Base-by-base conservation (phyloP, 1,284 basidiomycete genomes). In the Agaricales sp. region DNA sequence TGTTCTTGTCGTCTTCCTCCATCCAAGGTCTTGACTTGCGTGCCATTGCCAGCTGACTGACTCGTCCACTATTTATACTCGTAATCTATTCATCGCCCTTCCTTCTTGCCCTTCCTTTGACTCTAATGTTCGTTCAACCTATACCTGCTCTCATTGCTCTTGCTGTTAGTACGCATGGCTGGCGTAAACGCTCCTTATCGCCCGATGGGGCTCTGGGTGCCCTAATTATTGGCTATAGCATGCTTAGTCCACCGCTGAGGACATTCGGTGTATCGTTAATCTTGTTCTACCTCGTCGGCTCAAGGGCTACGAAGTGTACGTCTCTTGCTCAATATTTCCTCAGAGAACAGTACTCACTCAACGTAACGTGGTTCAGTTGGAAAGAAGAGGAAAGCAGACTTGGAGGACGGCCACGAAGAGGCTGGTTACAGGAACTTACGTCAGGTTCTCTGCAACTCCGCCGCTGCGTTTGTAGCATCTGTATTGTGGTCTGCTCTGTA, bases 371-470 rank as follows among this genome's bases (percentile, higher is more conserved):
- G 11, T n/a, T 21, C 21, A 75, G 82, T 83, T 52, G 80, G 87
- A 19, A 82, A 79, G 58, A 62, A 70, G 45, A 66, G 67, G 47
- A 98, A 97, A 63, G 78, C 78, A 1, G 67, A 67, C 51, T 71
- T 94, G 21, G 94, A 98, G 62, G 87, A 87, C 45, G 87, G 81
- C 0, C 80, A 85, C 55, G 76, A 84, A 43, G 77, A 77, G 44
- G 73, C 67, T 51, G 86, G 84, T 0, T 83, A 92, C 61, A 72
- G 92, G 21, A 77, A 70, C 22, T 84, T 78, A 12, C 75, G 78
- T 62, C 92, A 96, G 66, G 91, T 93, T 14, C 61, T 92, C 4
- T 82, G 79, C 66, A 93, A 92, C 61, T 86, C 84, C 20, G 70
- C 80, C n/a, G 75, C 82, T 8, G 87, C 84, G 0, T 64, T 88